Evolutionary conservation across 345 rosid species (phyloP).

Genomic region (Bruguiera sexangula): DNA sequence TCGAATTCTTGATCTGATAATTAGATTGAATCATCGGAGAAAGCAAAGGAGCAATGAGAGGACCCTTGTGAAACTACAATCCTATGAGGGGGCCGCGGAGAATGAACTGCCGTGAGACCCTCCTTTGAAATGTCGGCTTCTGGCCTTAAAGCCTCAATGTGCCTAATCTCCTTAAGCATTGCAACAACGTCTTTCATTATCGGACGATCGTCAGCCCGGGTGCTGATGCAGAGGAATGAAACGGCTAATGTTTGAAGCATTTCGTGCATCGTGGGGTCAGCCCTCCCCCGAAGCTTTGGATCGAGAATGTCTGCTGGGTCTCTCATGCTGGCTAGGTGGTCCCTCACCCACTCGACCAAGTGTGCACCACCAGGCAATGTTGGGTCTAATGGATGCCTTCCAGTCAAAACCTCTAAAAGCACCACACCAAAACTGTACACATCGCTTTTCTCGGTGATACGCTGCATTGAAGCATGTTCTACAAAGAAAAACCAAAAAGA

Average conservation of each 20-base stretch:
- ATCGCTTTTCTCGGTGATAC: conserved; percentile 80
- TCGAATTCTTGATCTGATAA: background rate
- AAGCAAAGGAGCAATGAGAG: conserved; percentile 71
- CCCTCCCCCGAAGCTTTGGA: conserved; percentile 64
- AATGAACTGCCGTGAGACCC: conserved; percentile 16
- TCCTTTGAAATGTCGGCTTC: conserved; percentile 45
- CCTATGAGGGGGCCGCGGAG: conserved; percentile 36
- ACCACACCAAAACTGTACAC: conserved; percentile 90
- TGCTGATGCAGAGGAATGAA: conserved; percentile 73
- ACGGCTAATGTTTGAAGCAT: conserved; percentile 86
- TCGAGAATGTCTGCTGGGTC: conserved; percentile 70
- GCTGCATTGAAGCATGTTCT: conserved; percentile 85
- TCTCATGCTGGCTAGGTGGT: conserved; percentile 59
- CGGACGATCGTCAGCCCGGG: conserved; percentile 59
- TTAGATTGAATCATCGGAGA: conserved; percentile 66
- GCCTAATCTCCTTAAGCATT: conserved; percentile 82
- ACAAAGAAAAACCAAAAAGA: conserved; percentile 11
- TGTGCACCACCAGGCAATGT: conserved; percentile 73
- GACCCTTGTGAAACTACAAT: conserved; percentile 56
- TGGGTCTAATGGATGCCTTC: conserved; percentile 92
- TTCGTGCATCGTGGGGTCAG: conserved; percentile 83
- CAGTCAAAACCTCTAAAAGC: conserved; percentile 74
- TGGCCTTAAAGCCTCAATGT: conserved; percentile 40
- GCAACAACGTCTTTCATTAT: conserved; percentile 88
- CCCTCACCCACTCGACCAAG: conserved; percentile 86